These are phyloP conservation scores for Juglanconis oblonga DNA, from an alignment of 2,329 filamentous ascomycete genomes.

Conservation along the genomic window DNA sequence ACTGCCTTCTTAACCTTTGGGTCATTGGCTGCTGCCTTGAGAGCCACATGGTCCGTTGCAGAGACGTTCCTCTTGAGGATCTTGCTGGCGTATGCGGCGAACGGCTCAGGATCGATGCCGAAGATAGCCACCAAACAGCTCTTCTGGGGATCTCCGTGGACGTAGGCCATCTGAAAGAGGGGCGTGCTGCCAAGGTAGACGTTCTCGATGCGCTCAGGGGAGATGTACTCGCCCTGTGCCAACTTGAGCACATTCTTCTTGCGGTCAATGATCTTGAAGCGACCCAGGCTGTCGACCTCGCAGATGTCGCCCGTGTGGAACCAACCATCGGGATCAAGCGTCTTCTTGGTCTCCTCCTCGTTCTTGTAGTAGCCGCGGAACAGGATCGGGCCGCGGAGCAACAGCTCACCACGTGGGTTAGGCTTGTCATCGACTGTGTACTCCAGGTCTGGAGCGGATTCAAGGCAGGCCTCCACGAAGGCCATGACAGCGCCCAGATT, in stretches of 20 bases:
- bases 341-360: constrained; percentile 78
- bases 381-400: constrained; percentile 74
- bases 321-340: constrained; percentile 86
- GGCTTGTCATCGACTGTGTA: constrained; percentile 87
- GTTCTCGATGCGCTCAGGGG: constrained; percentile 94
- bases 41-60: constrained; percentile 60
- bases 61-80: constrained; percentile 67
- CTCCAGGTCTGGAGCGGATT: constrained; percentile 90
- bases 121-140: constrained; percentile 82
- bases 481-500: constrained; percentile 76
- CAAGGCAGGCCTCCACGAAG: constrained; percentile 71
- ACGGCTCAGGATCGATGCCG: constrained; percentile 79
- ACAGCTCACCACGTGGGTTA: constrained; percentile 82
- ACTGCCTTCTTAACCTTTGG: constrained; percentile 71
- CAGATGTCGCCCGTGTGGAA: constrained; percentile 95
- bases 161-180: constrained; percentile 76
- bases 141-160: constrained; percentile 86
- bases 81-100: constrained; percentile 77
- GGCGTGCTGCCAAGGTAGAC: constrained; percentile 80
- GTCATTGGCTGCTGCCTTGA: constrained; percentile 66
- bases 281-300: constrained; percentile 77
- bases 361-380: constrained; percentile 92
- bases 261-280: constrained; percentile 91
- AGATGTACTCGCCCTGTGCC: constrained; percentile 96
- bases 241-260: constrained; percentile 99